Base-by-base conservation (phyloP, 78 protist species). In the Bodo saltans region DNA sequence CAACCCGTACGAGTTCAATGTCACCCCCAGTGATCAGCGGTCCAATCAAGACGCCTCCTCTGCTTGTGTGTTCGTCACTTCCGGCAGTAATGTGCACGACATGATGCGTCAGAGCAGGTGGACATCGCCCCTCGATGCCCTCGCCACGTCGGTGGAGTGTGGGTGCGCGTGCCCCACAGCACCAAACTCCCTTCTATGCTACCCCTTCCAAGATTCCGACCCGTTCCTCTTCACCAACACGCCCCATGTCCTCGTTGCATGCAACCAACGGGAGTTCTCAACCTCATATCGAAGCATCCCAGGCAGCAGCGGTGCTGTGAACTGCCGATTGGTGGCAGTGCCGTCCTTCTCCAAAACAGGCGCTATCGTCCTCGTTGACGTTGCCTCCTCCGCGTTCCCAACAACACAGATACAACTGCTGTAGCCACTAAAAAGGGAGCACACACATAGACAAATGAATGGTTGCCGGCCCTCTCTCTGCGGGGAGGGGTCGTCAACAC, bases 161-260 rank as follows among this genome's bases (percentile, higher is more conserved):
- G 41, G 81, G 35, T 88, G 2, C 28, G 3, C 75, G 23, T 35
- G 69, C n/a, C 89, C 89, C 29, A 83, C 87, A 40, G 85, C 88
- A 26, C 89, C 89, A 1, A 88, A 87, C 68, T 84, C 89, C 53
- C 78, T 87, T 26, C 35, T 8, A 1, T 83, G 88, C 4, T 83
- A 87, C 67, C 83, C 89, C 30, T 87, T 82, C 71, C 3, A 72
- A 25, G 76, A 83, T n/a, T 29, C 3, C 0, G 89, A 87, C 33
- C 89, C 89, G 83, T 83, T 87, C 40, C 1, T 73, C 28, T 34
- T 83, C n/a, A 37, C 78, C 34, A 2, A 23, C 34, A 12, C 88
- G 70, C 88, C 89, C 73, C 88, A 87, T 21, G 30, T 87, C 37
- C 0, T 67, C 34, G 85, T 87, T 3, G 88, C 81, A 3, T 89